phyloP scores from a whole-genome alignment of 1,284 basidiomycete species.

The Sparassis latifolia region DNA sequence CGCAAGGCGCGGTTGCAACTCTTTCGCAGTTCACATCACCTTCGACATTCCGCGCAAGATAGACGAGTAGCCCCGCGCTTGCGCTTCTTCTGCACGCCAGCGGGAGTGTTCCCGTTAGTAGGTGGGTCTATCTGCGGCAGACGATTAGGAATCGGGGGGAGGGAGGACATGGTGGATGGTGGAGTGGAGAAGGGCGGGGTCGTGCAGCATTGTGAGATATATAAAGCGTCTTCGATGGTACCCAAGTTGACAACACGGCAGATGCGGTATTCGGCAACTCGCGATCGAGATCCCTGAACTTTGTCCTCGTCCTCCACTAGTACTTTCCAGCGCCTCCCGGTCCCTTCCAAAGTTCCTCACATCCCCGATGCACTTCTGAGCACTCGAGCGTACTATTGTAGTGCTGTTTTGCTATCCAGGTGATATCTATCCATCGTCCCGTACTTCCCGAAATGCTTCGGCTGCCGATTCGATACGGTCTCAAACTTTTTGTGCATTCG shows the following conservation, averaged over 20 bases:
- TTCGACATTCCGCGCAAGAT: conserved; percentile 71
- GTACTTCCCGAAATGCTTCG: no score
- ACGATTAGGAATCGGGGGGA: conserved; percentile 14
- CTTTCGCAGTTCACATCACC: conserved; percentile 31
- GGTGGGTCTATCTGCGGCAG: conserved; percentile 20
- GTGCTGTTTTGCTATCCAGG: no score
- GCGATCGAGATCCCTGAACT: neutral
- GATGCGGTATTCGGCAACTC: neutral
- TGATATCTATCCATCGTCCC: no score
- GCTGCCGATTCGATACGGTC: no score
- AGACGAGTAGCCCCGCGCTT: conserved; percentile 70
- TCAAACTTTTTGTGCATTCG: no score
- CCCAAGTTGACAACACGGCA: neutral
- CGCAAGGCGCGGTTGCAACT: neutral
- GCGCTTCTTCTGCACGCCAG: conserved; percentile 49
- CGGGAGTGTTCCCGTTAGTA: conserved; percentile 23
- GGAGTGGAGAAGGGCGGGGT: conserved; percentile 3
- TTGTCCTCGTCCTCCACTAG: no score
- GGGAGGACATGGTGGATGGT: conserved; percentile 31
- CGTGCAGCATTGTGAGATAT: neutral
- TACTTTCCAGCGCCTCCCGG: no score
- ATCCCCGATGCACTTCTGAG: no score
- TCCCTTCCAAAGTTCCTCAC: no score
- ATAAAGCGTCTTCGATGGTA: neutral
- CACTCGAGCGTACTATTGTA: no score